Percentiles rank a stretch among this genome's conserved stretches.
Evolutionary conservation across 805 yeast species (phyloP).

Genomic region (Komagataella pseudopastoris): DNA sequence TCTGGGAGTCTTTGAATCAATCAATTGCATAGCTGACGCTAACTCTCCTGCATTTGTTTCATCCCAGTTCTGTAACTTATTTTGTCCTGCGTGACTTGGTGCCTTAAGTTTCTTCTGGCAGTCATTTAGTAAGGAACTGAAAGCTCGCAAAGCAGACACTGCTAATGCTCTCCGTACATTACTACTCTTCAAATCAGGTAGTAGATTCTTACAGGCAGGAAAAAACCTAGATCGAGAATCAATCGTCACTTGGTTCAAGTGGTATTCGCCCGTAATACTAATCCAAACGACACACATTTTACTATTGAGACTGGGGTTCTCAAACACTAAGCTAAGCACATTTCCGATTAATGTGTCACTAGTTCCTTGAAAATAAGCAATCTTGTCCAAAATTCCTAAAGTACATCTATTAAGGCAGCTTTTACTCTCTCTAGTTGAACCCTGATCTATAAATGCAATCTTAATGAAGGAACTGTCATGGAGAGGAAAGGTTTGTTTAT

Average conservation of each 20-base stretch:
- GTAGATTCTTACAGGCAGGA: slow-evolving; percentile 66
- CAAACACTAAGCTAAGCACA: slow-evolving; percentile 35
- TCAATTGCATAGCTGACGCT: slow-evolving; percentile 50
- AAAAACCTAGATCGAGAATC: slow-evolving; percentile 52
- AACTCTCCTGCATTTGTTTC: slow-evolving; percentile 76
- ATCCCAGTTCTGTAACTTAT: slow-evolving; percentile 38
- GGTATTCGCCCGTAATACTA: slow-evolving; percentile 54
- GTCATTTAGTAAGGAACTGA: slow-evolving; percentile 5
- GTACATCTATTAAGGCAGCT: background rate
- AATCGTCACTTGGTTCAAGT: slow-evolving; percentile 44
- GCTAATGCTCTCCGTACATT: slow-evolving; percentile 69
- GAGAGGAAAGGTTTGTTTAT: background rate
- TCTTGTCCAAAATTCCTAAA: slow-evolving; percentile 8
- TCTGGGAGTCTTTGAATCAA: slow-evolving; percentile 37
- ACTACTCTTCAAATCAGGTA: slow-evolving; percentile 30
- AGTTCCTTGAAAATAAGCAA: slow-evolving; percentile 37
- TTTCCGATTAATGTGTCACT: slow-evolving; percentile 33
- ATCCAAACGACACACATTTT: slow-evolving; percentile 22
- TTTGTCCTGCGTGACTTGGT: slow-evolving; percentile 1
- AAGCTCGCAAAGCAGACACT: slow-evolving; percentile 55
- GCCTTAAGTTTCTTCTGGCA: background rate
- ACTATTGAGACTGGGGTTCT: slow-evolving; percentile 22
- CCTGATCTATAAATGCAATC: background rate
- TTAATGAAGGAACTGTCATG: background rate
- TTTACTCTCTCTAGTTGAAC: background rate